These are phyloP conservation scores for Fusarium drepaniforme DNA, from an alignment of 2,329 filamentous ascomycete genomes.

Conservation along the genomic window DNA sequence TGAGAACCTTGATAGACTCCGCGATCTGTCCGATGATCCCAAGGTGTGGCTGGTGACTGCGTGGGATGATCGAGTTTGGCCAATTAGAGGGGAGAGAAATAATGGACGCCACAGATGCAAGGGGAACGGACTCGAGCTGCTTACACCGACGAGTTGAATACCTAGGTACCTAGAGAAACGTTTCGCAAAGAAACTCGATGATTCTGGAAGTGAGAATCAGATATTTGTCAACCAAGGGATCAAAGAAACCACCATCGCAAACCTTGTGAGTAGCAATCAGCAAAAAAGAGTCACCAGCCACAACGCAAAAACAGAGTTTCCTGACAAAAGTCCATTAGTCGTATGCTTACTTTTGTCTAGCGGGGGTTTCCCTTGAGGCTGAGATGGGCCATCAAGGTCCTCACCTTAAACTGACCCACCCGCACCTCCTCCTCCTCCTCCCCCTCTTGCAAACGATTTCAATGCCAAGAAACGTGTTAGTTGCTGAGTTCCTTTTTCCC, in stretches of 20 bases:
- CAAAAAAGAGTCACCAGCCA: slow-evolving; percentile 21
- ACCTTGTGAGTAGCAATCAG: neutral
- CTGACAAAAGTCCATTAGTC: slow-evolving; percentile 10
- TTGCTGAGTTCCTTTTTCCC: slow-evolving; percentile 39
- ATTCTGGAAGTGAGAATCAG: neutral
- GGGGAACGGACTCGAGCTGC: neutral
- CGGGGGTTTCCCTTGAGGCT: slow-evolving; percentile 20
- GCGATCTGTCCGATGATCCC: slow-evolving; percentile 1
- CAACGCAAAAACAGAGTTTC: slow-evolving; percentile 14
- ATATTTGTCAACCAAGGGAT: neutral
- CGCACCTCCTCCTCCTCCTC: slow-evolving; percentile 7
- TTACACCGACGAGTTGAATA: neutral
- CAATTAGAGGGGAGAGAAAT: slow-evolving; percentile 22
- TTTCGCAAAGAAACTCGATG: neutral
- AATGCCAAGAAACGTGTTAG: slow-evolving; percentile 31
- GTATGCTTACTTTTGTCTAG: slow-evolving; percentile 2
- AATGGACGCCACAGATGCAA: neutral
- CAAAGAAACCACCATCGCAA: neutral
- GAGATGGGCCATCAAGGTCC: slow-evolving; percentile 45
- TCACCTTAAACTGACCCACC: slow-evolving; percentile 46
- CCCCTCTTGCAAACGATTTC: neutral
- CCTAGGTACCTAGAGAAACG: too few relatives aligned
- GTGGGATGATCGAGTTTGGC: slow-evolving; percentile 6
- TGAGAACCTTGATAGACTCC: slow-evolving; percentile 46
- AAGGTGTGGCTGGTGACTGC: slow-evolving; percentile 35